A percentile compares a stretch with the other conserved stretches of the same genome.
These are phyloP conservation scores for Monosporascus sp. DNA, from an alignment of 2,329 filamentous ascomycete genomes.

Conservation along the genomic window DNA sequence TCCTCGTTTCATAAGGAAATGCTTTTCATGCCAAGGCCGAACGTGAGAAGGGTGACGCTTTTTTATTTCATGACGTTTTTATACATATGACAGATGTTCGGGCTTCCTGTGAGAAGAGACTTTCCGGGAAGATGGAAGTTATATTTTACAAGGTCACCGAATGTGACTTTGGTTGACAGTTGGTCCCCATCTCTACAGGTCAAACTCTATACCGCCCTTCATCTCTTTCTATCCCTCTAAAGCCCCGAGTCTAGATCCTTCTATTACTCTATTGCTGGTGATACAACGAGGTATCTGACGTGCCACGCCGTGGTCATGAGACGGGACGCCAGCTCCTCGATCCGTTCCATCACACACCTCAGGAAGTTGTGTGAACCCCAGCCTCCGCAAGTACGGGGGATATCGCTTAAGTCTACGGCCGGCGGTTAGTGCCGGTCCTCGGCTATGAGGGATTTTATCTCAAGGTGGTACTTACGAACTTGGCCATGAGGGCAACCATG, in stretches of 20 bases:
- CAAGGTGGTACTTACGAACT: slow-evolving; percentile 58
- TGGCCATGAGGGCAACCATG: slow-evolving; percentile 92
- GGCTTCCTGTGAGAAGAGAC: neutral
- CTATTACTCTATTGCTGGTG: slow-evolving; percentile 30
- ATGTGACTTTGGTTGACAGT: slow-evolving; percentile 5
- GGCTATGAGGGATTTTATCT: slow-evolving; percentile 4
- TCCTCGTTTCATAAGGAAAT: neutral
- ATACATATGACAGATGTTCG: neutral
- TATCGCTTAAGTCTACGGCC: slow-evolving; percentile 26
- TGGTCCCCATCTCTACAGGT: slow-evolving; percentile 25
- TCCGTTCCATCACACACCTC: slow-evolving; percentile 22
- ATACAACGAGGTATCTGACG: slow-evolving; percentile 24
- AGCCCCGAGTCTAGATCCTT: slow-evolving; percentile 22
- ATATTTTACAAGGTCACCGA: slow-evolving; percentile 18
- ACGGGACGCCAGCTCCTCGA: slow-evolving; percentile 15
- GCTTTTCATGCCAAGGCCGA: neutral
- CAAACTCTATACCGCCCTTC: slow-evolving; percentile 23
- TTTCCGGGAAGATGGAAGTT: slow-evolving; percentile 10
- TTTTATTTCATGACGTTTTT: slow-evolving; percentile 1
- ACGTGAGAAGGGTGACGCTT: neutral
- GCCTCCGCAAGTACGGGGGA: slow-evolving; percentile 23
- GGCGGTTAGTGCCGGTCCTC: slow-evolving; percentile 6
- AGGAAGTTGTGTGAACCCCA: slow-evolving; percentile 22
- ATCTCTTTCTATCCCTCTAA: slow-evolving; percentile 17
- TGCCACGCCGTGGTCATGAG: slow-evolving; percentile 11